Percentiles rank a stretch among this genome's conserved stretches.
Evolutionary conservation across 345 rosid species (phyloP).

Genomic region (Geranium rotundifolium): DNA sequence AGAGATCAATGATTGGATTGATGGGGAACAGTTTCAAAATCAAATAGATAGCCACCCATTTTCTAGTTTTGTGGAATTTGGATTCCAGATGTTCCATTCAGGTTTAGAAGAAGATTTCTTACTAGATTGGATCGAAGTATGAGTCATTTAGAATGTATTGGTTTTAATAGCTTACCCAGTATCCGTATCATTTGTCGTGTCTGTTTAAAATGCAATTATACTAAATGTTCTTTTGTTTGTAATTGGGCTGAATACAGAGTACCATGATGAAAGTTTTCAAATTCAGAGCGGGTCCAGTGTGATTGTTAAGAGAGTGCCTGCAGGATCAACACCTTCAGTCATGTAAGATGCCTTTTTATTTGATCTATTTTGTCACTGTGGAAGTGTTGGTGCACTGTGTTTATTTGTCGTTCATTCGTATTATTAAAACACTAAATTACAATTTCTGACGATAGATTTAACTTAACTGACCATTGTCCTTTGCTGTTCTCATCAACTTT

Average conservation of each 20-base stretch:
- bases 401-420: too few relatives aligned
- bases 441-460: too few relatives aligned
- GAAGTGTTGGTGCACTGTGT: neutral
- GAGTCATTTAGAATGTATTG: neutral
- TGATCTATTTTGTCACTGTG: neutral
- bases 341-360: constrained; percentile 11
- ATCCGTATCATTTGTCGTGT: too few relatives aligned
- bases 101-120: too few relatives aligned
- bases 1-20: too few relatives aligned
- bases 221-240: neutral
- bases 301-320: constrained; percentile 44
- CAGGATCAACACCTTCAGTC: constrained; percentile 14
- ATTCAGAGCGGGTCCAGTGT: constrained; percentile 34
- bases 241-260: constrained; percentile 22
- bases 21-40: too few relatives aligned
- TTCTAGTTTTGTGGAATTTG: too few relatives aligned
- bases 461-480: neutral
- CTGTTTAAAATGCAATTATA: too few relatives aligned
- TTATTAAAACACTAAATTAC: too few relatives aligned
- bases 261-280: constrained; percentile 18
- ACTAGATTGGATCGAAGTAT: too few relatives aligned
- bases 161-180: neutral
- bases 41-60: too few relatives aligned
- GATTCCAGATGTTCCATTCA: too few relatives aligned
- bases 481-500: neutral